Percentiles rank a stretch among this genome's conserved stretches.
Evolutionary conservation across 257 asterid species (phyloP).

Genomic region (Fraxinus pennsylvanica): DNA sequence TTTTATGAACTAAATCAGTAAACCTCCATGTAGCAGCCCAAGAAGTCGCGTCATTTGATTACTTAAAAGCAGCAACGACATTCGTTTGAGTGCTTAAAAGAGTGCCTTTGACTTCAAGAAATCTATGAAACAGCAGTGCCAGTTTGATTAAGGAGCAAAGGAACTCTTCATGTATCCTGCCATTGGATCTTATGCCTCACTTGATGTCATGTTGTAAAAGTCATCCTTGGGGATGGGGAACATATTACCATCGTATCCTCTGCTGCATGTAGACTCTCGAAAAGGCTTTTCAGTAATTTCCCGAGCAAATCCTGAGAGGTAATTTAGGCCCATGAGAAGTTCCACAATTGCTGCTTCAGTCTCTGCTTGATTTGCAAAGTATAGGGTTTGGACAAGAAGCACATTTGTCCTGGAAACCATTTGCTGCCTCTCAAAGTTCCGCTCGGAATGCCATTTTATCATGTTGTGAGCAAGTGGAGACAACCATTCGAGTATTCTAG

Average conservation of each 20-base stretch:
- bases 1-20: background rate
- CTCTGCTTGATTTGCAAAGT: conserved; percentile 1
- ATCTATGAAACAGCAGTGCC: background rate
- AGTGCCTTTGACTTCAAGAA: background rate
- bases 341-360: conserved; percentile 4
- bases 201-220: background rate
- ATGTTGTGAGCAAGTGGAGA: conserved; percentile 9
- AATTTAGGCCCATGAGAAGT: conserved; percentile 7
- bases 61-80: background rate
- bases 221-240: background rate
- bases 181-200: background rate
- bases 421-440: background rate
- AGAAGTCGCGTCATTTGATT: background rate
- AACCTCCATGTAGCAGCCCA: background rate
- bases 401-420: conserved; percentile 8
- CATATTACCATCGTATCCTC: background rate
- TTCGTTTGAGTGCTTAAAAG: background rate
- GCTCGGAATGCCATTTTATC: conserved; percentile 7
- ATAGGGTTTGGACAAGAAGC: conserved; percentile 1
- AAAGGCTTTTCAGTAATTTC: conserved; percentile 1
- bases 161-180: background rate
- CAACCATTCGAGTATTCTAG: conserved; percentile 5
- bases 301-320: background rate
- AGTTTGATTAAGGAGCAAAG: background rate
- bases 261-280: background rate